phyloP scores from a whole-genome alignment of 163 green algal species.

The Scenedesmus sp. region DNA sequence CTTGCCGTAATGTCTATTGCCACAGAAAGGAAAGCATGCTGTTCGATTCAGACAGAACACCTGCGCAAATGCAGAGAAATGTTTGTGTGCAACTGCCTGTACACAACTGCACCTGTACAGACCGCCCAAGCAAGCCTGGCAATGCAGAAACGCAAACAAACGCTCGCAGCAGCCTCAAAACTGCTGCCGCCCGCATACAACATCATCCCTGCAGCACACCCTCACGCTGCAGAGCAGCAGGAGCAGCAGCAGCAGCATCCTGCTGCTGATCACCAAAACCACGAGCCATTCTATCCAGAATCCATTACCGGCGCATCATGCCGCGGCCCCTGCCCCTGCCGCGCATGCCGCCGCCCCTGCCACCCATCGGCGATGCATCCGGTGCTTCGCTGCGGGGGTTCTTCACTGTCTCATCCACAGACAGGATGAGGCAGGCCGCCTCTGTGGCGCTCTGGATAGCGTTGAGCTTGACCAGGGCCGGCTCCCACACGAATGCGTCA shows the following conservation, averaged over 20 bases:
- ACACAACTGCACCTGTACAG: constrained; percentile 5
- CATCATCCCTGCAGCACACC: not conserved
- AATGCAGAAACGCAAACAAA: not conserved
- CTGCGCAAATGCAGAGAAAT: not conserved
- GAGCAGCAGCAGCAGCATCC: not conserved
- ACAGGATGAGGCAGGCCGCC: constrained; percentile 96
- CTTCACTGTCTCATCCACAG: constrained; percentile 96
- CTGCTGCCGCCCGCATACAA: not conserved
- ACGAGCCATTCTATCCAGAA: not conserved
- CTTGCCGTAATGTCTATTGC: too few species aligned
- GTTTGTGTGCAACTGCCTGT: not conserved
- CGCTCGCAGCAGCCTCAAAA: not conserved
- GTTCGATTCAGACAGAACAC: not conserved
- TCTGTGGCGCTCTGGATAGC: constrained; percentile 93
- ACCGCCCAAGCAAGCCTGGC: not conserved
- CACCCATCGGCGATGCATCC: constrained; percentile 58
- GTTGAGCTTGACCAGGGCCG: constrained; percentile 97
- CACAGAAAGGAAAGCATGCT: not conserved
- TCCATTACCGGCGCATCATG: constrained; percentile 46
- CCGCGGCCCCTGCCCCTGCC: constrained; percentile 35
- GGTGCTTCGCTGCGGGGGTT: constrained; percentile 90
- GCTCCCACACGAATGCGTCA: constrained; percentile 97
- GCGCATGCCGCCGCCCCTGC: constrained; percentile 38
- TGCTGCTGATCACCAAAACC: not conserved
- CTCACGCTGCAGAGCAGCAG: not conserved